Evolutionary conservation across 2,329 filamentous ascomycete species (phyloP), one percentile per base, ranked within the genome.

Genomic region (Ceratocystis colombiana): DNA sequence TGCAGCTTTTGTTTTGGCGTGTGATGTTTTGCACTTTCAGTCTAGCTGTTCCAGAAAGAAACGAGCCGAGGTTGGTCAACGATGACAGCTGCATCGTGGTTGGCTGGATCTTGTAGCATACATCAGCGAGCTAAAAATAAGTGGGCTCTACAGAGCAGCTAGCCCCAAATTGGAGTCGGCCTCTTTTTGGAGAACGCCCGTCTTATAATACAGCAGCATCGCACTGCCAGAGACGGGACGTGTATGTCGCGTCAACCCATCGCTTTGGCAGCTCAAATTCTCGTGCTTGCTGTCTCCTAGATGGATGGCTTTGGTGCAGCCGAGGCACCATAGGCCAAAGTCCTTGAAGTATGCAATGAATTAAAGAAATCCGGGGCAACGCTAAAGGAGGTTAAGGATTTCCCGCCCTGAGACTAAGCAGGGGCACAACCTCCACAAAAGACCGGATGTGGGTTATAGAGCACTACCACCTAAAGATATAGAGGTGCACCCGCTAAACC

Each of bases 41-140:
- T 53, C 62, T 22, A 41, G 10, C 8, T 61, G 8, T 65, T 41
- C 10, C 37, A 61, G 41, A 61, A 37, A 41, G 20, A 55, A 66
- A 67, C 57, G 53, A 67, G 62, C 66, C 66, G 66, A 67, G 66
- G 66, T 67, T 64, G 62, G 61, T 64, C 37, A 66, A 64, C 55
- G 25, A 48, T 57, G 44, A 67, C 30, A 37, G 25, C 53, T 55
- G 53, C 62, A 41, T 7, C 62, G 44, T 64, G 66, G 46, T 67
- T 67, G 66, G 62, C 45, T 41, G 33, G 12, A 44, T 46, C 48
- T 20, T n/a, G 48, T 22, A 25, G 8, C 10, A 8, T 48, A n/a
- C 48, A 53, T 50, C 28, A 55, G 15, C 37, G 17, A 64, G 30
- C 25, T 53, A 22, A 53, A 7, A 53, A 53, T 17, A 41, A 55